Percentiles rank a stretch among this genome's conserved stretches.
Evolutionary conservation across 2,329 filamentous ascomycete species (phyloP).

Genomic region (Shiraia bambusicola): DNA sequence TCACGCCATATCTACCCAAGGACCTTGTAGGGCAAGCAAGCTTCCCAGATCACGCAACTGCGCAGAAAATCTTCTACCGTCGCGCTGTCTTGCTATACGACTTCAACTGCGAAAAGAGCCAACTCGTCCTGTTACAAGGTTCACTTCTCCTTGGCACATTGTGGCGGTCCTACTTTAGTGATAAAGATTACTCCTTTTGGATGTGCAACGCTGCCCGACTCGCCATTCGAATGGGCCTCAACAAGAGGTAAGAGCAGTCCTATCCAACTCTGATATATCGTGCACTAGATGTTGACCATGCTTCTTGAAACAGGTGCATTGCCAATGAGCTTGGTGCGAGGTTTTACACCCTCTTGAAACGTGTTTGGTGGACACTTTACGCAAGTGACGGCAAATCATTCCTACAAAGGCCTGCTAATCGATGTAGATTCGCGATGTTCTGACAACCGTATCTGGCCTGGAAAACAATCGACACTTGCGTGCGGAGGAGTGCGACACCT

Average conservation of each 20-base stretch:
- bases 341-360: background rate
- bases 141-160: background rate
- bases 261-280: background rate
- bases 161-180: background rate
- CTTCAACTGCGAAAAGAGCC: background rate
- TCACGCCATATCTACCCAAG: background rate
- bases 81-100: background rate
- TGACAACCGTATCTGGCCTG: background rate
- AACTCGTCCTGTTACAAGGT: background rate
- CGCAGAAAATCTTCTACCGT: too few relatives aligned
- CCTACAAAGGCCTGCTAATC: background rate
- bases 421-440: background rate
- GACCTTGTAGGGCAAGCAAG: too few relatives aligned
- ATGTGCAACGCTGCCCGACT: background rate
- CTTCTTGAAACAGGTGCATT: background rate
- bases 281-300: background rate
- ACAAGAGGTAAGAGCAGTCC: background rate
- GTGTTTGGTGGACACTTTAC: background rate
- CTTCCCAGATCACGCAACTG: too few relatives aligned
- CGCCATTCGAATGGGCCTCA: background rate
- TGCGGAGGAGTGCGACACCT: too few relatives aligned
- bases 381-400: background rate
- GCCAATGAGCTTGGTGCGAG: background rate
- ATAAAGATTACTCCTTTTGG: constrained; percentile 1
- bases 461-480: background rate